Base-by-base conservation (phyloP, 768 basidiomycete species). In the Termitomyces sp. region DNA sequence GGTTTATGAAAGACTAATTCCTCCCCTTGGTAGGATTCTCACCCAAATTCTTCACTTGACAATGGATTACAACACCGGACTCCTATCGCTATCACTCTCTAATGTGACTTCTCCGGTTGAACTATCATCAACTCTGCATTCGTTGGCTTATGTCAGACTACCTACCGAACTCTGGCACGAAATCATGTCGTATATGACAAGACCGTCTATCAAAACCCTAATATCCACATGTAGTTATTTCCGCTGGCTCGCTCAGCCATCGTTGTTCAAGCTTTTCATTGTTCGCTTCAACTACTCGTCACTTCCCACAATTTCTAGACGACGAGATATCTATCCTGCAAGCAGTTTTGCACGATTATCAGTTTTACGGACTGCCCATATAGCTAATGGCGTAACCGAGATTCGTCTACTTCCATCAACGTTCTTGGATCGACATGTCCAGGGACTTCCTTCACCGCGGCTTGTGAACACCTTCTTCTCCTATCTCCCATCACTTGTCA, bases 101-200 rank as follows among this genome's bases (percentile, higher is more conserved):
- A 42, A 27, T 21, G 29, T 9, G 12, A 27, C 42, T 6, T 16
- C 6, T 38, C 2, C 25, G 5, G 5, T 17, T 50, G 25, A 10
- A 27, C 10, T 2, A 14, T 19, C 17, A 27, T 40, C 50, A 9
- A 12, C 17, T 19, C 5, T 6, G n/a, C 16, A 14, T 23, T 27
- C n/a, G 3, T 7, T 31, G 17, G 4, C 32, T 40, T 53, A 34
- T 17, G 47, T 46, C 23, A 38, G 19, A 10, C 41, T 65, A 9
- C 62, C 64, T 16, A 14, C 54, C n/a, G 64, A 65, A 48, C 43
- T 65, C 32, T 65, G 64, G 60, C 58, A 63, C 17, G 60, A 65
- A 45, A 50, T 61, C 7, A 57, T 63, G 19, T 58, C 60, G n/a
- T 46, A 59, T 25, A 47, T 53, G 17, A 25, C 58, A 23, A 27